Percentiles rank a stretch among this genome's conserved stretches.
phyloP scores from a whole-genome alignment of 179 eudicot species.

The Amaranthus tricolor region DNA sequence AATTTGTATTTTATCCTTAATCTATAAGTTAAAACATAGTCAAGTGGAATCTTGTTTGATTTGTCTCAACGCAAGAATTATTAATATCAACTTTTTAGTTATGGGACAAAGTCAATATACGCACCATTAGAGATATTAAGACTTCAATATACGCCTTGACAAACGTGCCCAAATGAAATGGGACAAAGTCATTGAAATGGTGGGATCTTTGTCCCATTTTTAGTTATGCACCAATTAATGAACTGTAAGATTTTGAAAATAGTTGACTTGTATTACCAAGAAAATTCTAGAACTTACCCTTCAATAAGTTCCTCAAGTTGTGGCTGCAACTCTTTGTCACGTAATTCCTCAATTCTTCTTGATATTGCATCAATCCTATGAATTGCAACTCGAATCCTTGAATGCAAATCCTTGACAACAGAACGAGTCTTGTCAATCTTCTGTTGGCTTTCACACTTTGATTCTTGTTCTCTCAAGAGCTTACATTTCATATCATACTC shows the following conservation, averaged over 20 bases:
- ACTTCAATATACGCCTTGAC: no score
- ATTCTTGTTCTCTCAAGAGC: conserved; percentile 72
- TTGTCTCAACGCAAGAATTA: no score
- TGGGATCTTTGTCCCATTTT: no score
- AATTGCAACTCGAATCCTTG: conserved; percentile 85
- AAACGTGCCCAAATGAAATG: no score
- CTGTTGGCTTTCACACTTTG: conserved; percentile 48
- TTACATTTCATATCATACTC: conserved; percentile 71
- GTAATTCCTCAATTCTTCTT: conserved; percentile 79
- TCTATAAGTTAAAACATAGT: no score
- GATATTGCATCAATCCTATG: conserved; percentile 87
- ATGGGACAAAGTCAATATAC: no score
- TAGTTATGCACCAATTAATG: not conserved
- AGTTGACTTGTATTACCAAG: not conserved
- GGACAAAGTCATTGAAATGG: not conserved
- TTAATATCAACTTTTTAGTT: not conserved
- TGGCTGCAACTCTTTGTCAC: conserved; percentile 89
- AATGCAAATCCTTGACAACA: conserved; percentile 86
- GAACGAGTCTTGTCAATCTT: conserved; percentile 84
- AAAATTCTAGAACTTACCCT: conserved; percentile 49
- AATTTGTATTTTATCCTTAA: no score
- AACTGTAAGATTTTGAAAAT: not conserved
- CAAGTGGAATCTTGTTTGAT: no score
- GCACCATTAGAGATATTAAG: not conserved
- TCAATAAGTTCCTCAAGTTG: conserved; percentile 94